A percentile compares a stretch with the other conserved stretches of the same genome.
These are phyloP conservation scores for Coemansia sp. DNA, from an alignment of 192 early-diverging fungal genomes.

Conservation along the genomic window DNA sequence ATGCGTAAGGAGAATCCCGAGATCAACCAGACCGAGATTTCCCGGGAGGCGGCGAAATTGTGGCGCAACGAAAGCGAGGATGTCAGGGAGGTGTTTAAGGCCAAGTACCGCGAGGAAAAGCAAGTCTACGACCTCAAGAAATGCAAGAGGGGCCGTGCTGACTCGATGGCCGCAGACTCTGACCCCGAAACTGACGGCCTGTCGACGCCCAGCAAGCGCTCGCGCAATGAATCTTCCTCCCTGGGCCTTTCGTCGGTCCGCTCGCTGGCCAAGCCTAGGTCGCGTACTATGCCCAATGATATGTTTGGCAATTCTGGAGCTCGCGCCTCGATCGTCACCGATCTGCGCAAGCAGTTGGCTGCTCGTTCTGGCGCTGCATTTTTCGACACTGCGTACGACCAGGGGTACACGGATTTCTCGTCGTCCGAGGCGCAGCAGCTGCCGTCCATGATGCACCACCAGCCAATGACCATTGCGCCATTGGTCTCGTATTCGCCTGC, in stretches of 20 bases:
- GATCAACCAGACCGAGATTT: conserved; percentile 49
- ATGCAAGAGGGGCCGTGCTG: conserved; percentile 25
- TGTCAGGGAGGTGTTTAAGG: conserved; percentile 39
- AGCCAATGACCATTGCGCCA: conserved; percentile 1
- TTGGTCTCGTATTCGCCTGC: conserved; percentile 7
- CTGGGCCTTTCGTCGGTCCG: conserved; percentile 7
- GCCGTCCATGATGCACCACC: conserved; percentile 15
- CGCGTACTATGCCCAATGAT: conserved; percentile 35
- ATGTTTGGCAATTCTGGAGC: conserved; percentile 15
- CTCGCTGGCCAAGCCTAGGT: conserved; percentile 27
- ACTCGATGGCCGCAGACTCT: not conserved
- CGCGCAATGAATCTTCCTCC: not conserved
- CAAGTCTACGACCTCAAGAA: conserved; percentile 35
- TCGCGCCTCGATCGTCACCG: conserved; percentile 14
- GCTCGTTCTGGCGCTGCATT: conserved; percentile 22
- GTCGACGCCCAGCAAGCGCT: conserved; percentile 11
- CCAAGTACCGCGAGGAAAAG: conserved; percentile 37
- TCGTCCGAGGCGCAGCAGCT: too few relatives aligned
- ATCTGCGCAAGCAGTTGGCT: conserved; percentile 42
- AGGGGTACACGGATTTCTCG: too few relatives aligned
- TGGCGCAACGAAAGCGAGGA: conserved; percentile 48
- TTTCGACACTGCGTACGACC: conserved; percentile 9
- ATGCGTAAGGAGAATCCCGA: conserved; percentile 40
- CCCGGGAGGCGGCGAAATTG: conserved; percentile 41
- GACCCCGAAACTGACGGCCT: not conserved